phyloP scores from a whole-genome alignment of 768 basidiomycete species.

The Xerocomellus amylosporus region DNA sequence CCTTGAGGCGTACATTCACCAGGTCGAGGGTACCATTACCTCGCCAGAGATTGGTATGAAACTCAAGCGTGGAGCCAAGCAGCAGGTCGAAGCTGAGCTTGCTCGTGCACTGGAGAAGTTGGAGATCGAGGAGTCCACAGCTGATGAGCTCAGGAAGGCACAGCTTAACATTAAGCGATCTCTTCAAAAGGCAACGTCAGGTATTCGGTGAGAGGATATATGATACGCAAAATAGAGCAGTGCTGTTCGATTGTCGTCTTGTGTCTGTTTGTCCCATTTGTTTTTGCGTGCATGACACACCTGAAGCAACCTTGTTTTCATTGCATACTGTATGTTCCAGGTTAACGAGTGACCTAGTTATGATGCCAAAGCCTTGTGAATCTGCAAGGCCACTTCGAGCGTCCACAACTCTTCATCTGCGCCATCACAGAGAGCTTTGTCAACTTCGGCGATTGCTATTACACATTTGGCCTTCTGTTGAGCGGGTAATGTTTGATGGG shows the following conservation, averaged over 20 bases:
- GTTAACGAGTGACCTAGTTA: not conserved
- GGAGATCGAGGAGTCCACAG: constrained; percentile 92
- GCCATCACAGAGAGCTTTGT: constrained; percentile 94
- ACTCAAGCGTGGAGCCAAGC: constrained; percentile 95
- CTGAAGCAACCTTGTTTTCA: constrained; percentile 11
- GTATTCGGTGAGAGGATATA: constrained; percentile 60
- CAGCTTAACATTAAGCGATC: constrained; percentile 95
- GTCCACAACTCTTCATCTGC: constrained; percentile 97
- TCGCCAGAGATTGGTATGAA: constrained; percentile 97
- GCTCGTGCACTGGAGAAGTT: constrained; percentile 97
- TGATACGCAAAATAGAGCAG: constrained; percentile 17
- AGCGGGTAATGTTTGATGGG: constrained; percentile 77
- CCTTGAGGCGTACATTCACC: constrained; percentile 96
- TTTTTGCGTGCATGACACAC: constrained; percentile 13
- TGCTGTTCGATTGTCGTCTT: constrained; percentile 11
- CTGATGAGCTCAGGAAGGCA: constrained; percentile 94
- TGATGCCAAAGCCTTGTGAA: constrained; percentile 58
- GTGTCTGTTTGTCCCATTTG: constrained; percentile 15
- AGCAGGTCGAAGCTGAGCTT: constrained; percentile 94
- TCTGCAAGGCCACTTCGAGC: constrained; percentile 78
- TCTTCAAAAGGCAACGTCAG: constrained; percentile 95
- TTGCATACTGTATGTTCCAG: constrained; percentile 1
- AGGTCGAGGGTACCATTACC: constrained; percentile 94
- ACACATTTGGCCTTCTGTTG: constrained; percentile 80
- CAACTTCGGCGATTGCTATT: constrained; percentile 87